Conservation (phyloP, 2,329 filamentous ascomycete species). For the Pseudovirgaria hyperparasitica region DNA sequence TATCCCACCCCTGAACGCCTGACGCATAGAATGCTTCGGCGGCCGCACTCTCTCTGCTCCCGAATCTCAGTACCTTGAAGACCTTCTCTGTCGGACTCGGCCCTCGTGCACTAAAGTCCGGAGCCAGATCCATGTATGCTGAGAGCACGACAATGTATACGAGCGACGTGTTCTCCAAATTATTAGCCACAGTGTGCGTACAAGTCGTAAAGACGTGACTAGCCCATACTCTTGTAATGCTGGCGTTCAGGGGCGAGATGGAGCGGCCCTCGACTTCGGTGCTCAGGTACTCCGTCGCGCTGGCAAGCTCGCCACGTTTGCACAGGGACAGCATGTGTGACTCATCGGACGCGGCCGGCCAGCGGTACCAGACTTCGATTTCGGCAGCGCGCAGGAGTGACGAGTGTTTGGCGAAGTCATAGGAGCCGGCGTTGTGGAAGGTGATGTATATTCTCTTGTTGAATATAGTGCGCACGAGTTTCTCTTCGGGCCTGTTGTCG, state of each 20-base stretch:
- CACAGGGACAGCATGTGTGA: constrained; percentile 7
- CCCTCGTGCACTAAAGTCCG: constrained; percentile 4
- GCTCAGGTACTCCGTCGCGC: constrained; percentile 7
- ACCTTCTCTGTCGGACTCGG: constrained; percentile 12
- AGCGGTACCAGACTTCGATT: constrained; percentile 16
- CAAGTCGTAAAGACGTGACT: constrained; percentile 16
- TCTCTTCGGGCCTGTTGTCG: constrained; percentile 1
- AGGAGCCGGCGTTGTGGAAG: constrained; percentile 10
- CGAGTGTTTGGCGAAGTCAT: constrained; percentile 16
- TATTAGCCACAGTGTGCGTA: constrained; percentile 15
- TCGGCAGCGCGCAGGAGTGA: constrained; percentile 16
- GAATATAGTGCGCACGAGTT: constrained; percentile 10
- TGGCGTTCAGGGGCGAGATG: no score
- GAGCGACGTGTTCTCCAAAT: constrained; percentile 11
- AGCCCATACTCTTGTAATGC: constrained; percentile 16
- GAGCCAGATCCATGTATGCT: constrained; percentile 7
- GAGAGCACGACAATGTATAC: constrained; percentile 16
- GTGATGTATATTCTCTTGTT: constrained; percentile 14
- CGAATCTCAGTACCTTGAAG: constrained; percentile 18
- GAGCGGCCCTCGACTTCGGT: constrained; percentile 9
- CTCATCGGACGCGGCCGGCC: constrained; percentile 3
- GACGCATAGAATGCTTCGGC: constrained; percentile 17
- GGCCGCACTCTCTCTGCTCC: constrained; percentile 17
- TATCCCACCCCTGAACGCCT: constrained; percentile 17
- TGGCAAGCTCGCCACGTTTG: constrained; percentile 5